phyloP scores from a whole-genome alignment of 441 rosid genomes.

The Erysimum cheiri region DNA sequence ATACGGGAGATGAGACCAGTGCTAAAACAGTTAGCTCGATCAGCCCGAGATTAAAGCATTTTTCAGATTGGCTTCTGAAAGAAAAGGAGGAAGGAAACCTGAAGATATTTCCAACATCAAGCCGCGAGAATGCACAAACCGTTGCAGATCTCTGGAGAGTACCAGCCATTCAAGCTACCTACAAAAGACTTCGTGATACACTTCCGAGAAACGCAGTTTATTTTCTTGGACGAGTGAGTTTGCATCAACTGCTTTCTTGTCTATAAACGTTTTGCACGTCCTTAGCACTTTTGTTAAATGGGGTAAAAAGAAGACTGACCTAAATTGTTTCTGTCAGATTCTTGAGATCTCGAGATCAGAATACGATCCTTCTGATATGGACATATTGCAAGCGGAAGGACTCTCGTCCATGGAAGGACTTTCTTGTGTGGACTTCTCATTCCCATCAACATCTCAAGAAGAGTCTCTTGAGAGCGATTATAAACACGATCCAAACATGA shows the following conservation, averaged over 20 bases:
- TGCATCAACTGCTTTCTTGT: conserved; percentile 24
- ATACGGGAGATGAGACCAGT: conserved; percentile 46
- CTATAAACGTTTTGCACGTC: conserved; percentile 8
- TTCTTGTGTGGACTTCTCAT: conserved; percentile 65
- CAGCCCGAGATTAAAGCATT: conserved; percentile 51
- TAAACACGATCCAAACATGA: conserved; percentile 52
- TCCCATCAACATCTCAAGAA: conserved; percentile 47
- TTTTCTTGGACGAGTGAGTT: conserved; percentile 69
- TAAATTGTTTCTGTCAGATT: conserved; percentile 50
- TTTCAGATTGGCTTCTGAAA: conserved; percentile 65
- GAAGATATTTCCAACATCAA: conserved; percentile 63
- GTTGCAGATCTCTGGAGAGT: conserved; percentile 65
- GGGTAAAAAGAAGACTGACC: conserved; percentile 4
- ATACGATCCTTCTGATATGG: conserved; percentile 66
- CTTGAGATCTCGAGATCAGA: conserved; percentile 61
- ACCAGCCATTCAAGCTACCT: conserved; percentile 68
- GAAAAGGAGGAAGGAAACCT: conserved; percentile 61
- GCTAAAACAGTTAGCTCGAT: conserved; percentile 50
- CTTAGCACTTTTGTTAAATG: conserved; percentile 8
- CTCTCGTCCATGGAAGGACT: conserved; percentile 58
- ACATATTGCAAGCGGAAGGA: conserved; percentile 72
- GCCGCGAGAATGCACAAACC: conserved; percentile 59
- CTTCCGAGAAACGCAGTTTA: conserved; percentile 67
- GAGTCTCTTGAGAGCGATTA: conserved; percentile 42
- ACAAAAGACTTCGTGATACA: conserved; percentile 58